phyloP scores from a whole-genome alignment of 2,329 filamentous ascomycete genomes.

The Ceratocystis cubensis region DNA sequence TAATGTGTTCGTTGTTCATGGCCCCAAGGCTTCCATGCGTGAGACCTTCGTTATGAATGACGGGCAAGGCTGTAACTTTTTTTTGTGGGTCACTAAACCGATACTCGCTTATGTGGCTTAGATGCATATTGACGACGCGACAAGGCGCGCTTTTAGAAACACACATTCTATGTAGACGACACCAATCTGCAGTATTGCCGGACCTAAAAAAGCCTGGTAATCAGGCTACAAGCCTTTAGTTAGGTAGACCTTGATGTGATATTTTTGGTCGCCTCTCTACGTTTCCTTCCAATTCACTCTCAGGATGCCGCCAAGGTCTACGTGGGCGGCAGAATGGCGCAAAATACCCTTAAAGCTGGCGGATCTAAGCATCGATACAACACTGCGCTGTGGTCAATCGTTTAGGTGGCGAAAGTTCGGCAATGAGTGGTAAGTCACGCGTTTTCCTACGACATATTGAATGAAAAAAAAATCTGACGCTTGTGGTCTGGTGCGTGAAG shows the following conservation, averaged over 20 bases:
- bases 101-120: conserved; percentile 13
- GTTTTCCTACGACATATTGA: background rate
- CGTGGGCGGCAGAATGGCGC: conserved; percentile 44
- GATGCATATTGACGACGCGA: conserved; percentile 15
- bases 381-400: conserved; percentile 85
- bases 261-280: conserved; percentile 5
- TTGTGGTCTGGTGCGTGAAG: conserved; percentile 29
- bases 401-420: conserved; percentile 86
- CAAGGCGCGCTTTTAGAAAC: conserved; percentile 7
- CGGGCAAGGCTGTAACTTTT: conserved; percentile 21
- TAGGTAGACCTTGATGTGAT: conserved; percentile 8
- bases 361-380: conserved; percentile 90
- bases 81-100: conserved; percentile 17
- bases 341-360: conserved; percentile 70
- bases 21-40: background rate
- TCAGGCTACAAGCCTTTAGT: background rate
- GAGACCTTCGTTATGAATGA: conserved; percentile 2
- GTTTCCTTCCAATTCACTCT: conserved; percentile 4
- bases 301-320: conserved; percentile 13
- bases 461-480: conserved; percentile 8
- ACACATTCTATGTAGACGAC: background rate
- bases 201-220: conserved; percentile 1
- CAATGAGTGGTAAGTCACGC: conserved; percentile 58
- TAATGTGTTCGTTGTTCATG: background rate
- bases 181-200: background rate